phyloP scores from a whole-genome alignment of 1,139 yeast genomes.

The Yamadazyma buinensis region DNA sequence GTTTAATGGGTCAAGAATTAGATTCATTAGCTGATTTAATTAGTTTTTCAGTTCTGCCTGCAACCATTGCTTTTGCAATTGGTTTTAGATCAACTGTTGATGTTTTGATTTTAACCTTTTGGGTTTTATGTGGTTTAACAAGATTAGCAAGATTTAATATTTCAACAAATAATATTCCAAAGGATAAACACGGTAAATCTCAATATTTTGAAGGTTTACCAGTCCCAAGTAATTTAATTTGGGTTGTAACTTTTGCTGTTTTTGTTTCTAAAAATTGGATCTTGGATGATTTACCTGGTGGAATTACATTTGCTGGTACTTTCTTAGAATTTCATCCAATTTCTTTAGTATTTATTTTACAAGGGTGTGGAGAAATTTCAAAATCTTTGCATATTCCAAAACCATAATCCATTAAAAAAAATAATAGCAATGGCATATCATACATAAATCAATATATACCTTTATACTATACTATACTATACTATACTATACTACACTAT shows the following conservation, averaged over 20 bases:
- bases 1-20: conserved; percentile 94
- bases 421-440: too few species aligned
- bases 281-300: conserved; percentile 60
- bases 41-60: conserved; percentile 92
- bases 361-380: conserved; percentile 90
- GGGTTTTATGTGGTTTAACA: conserved; percentile 91
- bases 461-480: too few species aligned
- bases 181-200: conserved; percentile 78
- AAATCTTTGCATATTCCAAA: conserved; percentile 90
- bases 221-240: conserved; percentile 78
- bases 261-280: conserved; percentile 51
- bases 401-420: conserved; percentile 41
- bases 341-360: conserved; percentile 59
- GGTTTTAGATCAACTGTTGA: conserved; percentile 86
- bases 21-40: conserved; percentile 94
- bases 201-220: conserved; percentile 92
- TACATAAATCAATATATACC: conserved; percentile 1
- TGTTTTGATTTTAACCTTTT: conserved; percentile 68
- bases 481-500: too few species aligned
- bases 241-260: conserved; percentile 70
- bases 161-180: conserved; percentile 88
- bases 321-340: conserved; percentile 73
- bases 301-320: conserved; percentile 50
- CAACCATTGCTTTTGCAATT: conserved; percentile 84
- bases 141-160: conserved; percentile 94